These are phyloP conservation scores for Nigrospora osmanthi DNA, from an alignment of 2,329 filamentous ascomycete species.

Conservation along the genomic window DNA sequence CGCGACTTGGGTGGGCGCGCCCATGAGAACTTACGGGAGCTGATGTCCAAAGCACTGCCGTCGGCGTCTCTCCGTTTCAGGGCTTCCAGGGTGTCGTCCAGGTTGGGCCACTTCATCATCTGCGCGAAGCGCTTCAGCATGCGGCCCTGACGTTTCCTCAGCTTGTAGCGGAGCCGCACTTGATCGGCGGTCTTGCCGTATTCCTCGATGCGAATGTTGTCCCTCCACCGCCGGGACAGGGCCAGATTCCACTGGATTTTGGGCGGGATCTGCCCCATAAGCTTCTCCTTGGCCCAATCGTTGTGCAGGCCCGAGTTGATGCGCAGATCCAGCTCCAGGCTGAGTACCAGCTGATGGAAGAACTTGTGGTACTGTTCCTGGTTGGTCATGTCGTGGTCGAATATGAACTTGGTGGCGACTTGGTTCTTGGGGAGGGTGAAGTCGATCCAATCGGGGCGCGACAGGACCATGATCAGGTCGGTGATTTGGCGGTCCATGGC, in stretches of 20 bases:
- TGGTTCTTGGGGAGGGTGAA: conserved; percentile 64
- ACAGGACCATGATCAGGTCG: conserved; percentile 62
- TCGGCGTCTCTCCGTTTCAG: conserved; percentile 54
- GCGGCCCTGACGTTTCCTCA: conserved; percentile 61
- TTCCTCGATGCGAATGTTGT: conserved; percentile 59
- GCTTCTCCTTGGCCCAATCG: conserved; percentile 56
- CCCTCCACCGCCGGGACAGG: conserved; percentile 64
- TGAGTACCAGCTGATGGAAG: conserved; percentile 70
- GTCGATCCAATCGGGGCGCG: conserved; percentile 65
- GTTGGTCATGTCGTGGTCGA: conserved; percentile 49
- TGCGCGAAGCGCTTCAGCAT: conserved; percentile 61
- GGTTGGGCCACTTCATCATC: conserved; percentile 72
- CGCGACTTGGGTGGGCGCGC: not conserved
- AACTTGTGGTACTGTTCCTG: conserved; percentile 54
- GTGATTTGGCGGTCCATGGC: conserved; percentile 64
- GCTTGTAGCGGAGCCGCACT: conserved; percentile 55
- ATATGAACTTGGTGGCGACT: conserved; percentile 66
- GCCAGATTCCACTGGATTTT: conserved; percentile 67
- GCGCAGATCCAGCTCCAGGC: conserved; percentile 62
- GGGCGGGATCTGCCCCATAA: conserved; percentile 58
- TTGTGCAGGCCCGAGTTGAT: conserved; percentile 56
- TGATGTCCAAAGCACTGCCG: conserved; percentile 48
- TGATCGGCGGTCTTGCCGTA: conserved; percentile 46
- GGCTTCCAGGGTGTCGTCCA: conserved; percentile 53
- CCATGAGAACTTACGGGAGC: conserved; percentile 40